These are phyloP conservation scores for Botryotinia convoluta DNA, from an alignment of 2,329 filamentous ascomycete species.

Conservation along the genomic window DNA sequence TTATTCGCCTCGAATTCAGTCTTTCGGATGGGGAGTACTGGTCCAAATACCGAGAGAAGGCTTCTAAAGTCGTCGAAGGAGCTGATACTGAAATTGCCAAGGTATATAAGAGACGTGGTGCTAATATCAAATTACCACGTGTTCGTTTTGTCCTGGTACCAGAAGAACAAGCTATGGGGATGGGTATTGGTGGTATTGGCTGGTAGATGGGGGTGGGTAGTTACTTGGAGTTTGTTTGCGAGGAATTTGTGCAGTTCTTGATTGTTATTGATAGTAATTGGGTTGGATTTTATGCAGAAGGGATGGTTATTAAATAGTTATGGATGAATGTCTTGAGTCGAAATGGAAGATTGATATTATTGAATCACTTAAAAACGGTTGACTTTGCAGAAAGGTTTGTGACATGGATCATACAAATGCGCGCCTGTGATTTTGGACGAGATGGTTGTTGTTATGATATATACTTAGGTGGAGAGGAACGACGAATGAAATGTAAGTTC, in stretches of 20 bases:
- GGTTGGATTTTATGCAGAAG: background rate
- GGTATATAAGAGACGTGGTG: background rate
- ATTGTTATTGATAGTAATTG: background rate
- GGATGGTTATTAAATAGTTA: background rate
- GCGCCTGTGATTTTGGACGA: background rate
- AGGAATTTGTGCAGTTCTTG: background rate
- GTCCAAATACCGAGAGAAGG: background rate
- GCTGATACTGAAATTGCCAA: background rate
- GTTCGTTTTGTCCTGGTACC: background rate
- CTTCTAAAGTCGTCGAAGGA: background rate
- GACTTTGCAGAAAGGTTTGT: background rate
- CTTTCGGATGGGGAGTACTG: background rate
- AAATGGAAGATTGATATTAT: background rate
- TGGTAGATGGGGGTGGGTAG: background rate
- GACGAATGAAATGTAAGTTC: background rate
- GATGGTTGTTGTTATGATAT: background rate
- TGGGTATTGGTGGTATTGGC: background rate
- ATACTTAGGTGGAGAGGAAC: background rate
- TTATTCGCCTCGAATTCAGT: background rate
- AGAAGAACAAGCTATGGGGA: background rate
- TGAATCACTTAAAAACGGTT: background rate
- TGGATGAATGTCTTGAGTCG: background rate
- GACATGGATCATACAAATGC: background rate
- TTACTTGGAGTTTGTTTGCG: background rate
- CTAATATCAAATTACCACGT: background rate